Evolutionary conservation across 1,284 basidiomycete species (phyloP).

Genomic region (Ganoderma resinaceum): DNA sequence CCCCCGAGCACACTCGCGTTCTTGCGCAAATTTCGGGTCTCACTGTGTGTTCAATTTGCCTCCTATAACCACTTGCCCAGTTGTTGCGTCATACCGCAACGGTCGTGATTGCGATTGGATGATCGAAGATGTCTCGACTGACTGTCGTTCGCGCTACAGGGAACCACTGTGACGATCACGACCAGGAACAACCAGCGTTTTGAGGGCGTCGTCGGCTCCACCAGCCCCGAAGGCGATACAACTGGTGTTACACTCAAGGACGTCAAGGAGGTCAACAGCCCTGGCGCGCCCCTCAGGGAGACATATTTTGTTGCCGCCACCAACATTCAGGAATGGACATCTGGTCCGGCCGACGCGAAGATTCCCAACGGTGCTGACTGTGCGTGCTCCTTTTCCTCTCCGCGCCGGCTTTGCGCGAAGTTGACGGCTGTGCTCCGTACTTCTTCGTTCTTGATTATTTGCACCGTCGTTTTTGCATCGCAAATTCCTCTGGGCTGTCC

Average conservation of each 20-base stretch:
- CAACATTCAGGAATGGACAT: slow-evolving; percentile 75
- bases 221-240: slow-evolving; percentile 69
- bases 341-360: slow-evolving; percentile 76
- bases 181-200: slow-evolving; percentile 74
- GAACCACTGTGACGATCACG: slow-evolving; percentile 73
- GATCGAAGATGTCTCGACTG: slow-evolving; percentile 6
- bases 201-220: slow-evolving; percentile 73
- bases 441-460: background rate
- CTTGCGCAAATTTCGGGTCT: slow-evolving; percentile 69
- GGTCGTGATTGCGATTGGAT: slow-evolving; percentile 20
- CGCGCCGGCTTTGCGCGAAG: slow-evolving; percentile 13
- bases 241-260: slow-evolving; percentile 77
- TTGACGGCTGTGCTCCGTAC: slow-evolving; percentile 25
- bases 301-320: slow-evolving; percentile 69
- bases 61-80: background rate
- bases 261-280: slow-evolving; percentile 69
- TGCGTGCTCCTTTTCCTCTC: slow-evolving; percentile 43
- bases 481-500: background rate
- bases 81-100: slow-evolving; percentile 16
- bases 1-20: slow-evolving; percentile 55
- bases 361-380: slow-evolving; percentile 67
- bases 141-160: slow-evolving; percentile 46
- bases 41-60: slow-evolving; percentile 54
- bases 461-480: background rate
- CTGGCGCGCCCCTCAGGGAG: slow-evolving; percentile 73